Evolutionary conservation across 2,329 filamentous ascomycete species (phyloP).

Genomic region (Colletotrichum cordylinicola): DNA sequence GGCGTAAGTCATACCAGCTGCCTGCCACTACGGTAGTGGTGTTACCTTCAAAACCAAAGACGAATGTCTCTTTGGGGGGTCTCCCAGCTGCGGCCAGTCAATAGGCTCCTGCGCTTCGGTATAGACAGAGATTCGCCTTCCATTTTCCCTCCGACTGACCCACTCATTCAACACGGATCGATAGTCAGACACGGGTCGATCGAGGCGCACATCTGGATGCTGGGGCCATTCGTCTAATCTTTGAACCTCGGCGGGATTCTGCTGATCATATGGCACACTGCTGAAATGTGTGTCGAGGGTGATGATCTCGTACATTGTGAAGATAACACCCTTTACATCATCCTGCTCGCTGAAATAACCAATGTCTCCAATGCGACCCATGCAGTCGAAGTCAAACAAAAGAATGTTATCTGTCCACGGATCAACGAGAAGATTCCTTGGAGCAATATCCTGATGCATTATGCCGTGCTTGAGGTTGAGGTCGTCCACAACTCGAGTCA

Average conservation of each 20-base stretch:
- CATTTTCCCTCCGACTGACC: slow-evolving; percentile 19
- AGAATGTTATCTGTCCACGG: slow-evolving; percentile 34
- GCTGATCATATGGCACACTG: slow-evolving; percentile 27
- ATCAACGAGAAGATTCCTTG: slow-evolving; percentile 42
- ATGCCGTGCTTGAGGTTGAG: slow-evolving; percentile 43
- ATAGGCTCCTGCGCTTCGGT: slow-evolving; percentile 26
- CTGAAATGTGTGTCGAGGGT: slow-evolving; percentile 31
- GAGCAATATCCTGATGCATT: slow-evolving; percentile 41
- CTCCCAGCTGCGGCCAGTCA: slow-evolving; percentile 27
- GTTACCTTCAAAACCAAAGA: neutral
- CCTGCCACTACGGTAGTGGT: neutral
- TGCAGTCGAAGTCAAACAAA: slow-evolving; percentile 41
- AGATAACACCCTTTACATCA: slow-evolving; percentile 38
- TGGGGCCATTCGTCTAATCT: slow-evolving; percentile 30
- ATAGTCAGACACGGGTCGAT: slow-evolving; percentile 33
- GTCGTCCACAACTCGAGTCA: slow-evolving; percentile 39
- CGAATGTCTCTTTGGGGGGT: slow-evolving; percentile 18
- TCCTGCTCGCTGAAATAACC: slow-evolving; percentile 25
- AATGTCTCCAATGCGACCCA: slow-evolving; percentile 24
- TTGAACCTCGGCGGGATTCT: slow-evolving; percentile 25
- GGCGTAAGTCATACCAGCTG: neutral
- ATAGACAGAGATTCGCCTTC: neutral
- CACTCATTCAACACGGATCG: slow-evolving; percentile 31
- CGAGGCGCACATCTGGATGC: slow-evolving; percentile 36
- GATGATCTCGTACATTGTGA: slow-evolving; percentile 41